Evolutionary conservation across 2,329 filamentous ascomycete genomes (phyloP), one percentile per base, ranked within the genome.

Genomic region (Grosmannia penicillata): DNA sequence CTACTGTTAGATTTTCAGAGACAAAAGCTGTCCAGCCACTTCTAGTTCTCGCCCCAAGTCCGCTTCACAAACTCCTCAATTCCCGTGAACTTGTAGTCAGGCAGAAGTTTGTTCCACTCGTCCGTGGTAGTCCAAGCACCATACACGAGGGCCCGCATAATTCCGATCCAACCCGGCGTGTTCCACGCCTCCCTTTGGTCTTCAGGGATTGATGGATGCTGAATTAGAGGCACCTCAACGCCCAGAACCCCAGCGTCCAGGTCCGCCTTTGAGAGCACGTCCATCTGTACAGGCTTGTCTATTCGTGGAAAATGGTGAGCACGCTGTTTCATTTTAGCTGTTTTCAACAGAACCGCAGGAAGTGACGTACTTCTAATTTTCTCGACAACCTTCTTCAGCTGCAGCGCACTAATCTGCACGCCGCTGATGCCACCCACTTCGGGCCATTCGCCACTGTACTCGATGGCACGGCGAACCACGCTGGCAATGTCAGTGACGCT

Each of bases 241-340:
- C 56, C 56, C 3, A 63, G 45, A 11, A 41, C 40, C 7, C 65
- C 67, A 4, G 52, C 57, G 46, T 62, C 51, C 6, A 75, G 59
- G 46, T 75, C 68, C 36, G 60, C 56, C 1, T 57, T 37, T 26
- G 56, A 57, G 2, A 73, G 52, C n/a, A 56, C 57, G 5, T 70
- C 64, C 9, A 71, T 46, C 13, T 5, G 13, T 25, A 24, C 21
- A 17, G 15, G 10, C 38, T 24, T 37, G 45, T n/a, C n/a, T n/a
- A n/a, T n/a, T n/a, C n/a, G n/a, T n/a, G n/a, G n/a, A n/a, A n/a
- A n/a, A n/a, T n/a, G n/a, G n/a, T n/a, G n/a, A n/a, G n/a, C n/a
- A n/a, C n/a, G n/a, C n/a, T n/a, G n/a, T n/a, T n/a, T n/a, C n/a
- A n/a, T n/a, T n/a, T n/a, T n/a, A n/a, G n/a, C n/a, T n/a, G n/a